Conservation (phyloP, 495 filamentous ascomycete species). For the Glonium stellatum region DNA sequence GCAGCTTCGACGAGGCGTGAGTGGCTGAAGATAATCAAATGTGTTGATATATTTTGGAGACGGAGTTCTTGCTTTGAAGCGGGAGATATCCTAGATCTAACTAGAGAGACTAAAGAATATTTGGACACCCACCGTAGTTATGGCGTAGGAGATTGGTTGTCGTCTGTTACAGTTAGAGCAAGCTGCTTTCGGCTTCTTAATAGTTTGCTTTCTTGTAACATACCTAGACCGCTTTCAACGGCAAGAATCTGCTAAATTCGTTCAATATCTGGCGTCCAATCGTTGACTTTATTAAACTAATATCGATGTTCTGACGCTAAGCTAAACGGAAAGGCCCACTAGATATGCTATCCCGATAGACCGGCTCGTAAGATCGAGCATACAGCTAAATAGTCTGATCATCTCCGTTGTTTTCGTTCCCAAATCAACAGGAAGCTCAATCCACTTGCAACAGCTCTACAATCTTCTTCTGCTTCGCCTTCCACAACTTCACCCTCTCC, state of each 20-base stretch:
- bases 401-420: background rate
- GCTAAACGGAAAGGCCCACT: too few relatives aligned
- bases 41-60: background rate
- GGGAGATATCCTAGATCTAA: slow-evolving; percentile 1
- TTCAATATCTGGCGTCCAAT: too few relatives aligned
- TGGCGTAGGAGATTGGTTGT: background rate
- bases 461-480: slow-evolving; percentile 12
- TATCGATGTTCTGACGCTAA: too few relatives aligned
- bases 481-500: slow-evolving; percentile 8
- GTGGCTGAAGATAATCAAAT: background rate
- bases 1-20: slow-evolving; percentile 29
- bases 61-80: slow-evolving; percentile 1
- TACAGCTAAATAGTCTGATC: too few relatives aligned
- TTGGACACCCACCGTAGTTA: background rate
- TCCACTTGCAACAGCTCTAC: slow-evolving; percentile 1
- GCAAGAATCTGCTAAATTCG: background rate
- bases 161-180: background rate
- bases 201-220: slow-evolving; percentile 6
- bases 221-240: background rate
- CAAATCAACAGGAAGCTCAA: background rate
- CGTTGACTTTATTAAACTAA: too few relatives aligned
- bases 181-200: background rate
- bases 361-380: too few relatives aligned
- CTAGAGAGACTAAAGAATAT: background rate
- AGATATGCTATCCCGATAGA: too few relatives aligned